phyloP scores from a whole-genome alignment of 176 grass and related monocot genomes.

The Miscanthus lutarioriparius region DNA sequence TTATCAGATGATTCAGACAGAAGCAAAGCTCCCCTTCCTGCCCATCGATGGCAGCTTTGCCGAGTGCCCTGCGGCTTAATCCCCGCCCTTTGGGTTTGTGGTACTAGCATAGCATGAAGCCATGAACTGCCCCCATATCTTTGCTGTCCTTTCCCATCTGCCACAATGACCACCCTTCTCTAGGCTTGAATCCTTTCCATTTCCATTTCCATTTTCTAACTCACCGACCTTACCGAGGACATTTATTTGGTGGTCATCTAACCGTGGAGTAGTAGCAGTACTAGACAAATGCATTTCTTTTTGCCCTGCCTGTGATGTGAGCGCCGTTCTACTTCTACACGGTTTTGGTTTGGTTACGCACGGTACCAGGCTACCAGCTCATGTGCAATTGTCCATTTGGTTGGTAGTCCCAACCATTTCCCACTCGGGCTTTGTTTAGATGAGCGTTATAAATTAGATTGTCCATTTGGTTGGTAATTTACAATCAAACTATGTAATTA shows the following conservation, averaged over 20 bases:
- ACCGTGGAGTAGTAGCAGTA: too few species aligned
- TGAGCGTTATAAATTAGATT: too few species aligned
- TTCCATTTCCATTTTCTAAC: neutral
- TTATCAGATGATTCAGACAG: constrained; percentile 43
- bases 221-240: neutral
- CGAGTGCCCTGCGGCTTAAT: constrained; percentile 8
- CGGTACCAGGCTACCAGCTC: constrained; percentile 38
- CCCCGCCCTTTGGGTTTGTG: neutral
- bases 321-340: neutral
- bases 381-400: constrained; percentile 3
- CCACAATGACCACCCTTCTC: neutral
- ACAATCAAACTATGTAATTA: too few species aligned
- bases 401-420: constrained; percentile 16
- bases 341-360: constrained; percentile 31
- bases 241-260: neutral
- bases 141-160: neutral
- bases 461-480: too few species aligned
- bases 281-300: neutral
- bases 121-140: neutral
- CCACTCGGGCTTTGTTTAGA: too few species aligned
- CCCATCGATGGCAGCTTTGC: constrained; percentile 23
- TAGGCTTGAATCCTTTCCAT: neutral
- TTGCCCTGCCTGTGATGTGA: neutral
- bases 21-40: constrained; percentile 39
- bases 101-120: too few species aligned